Base-by-base conservation (phyloP, 768 basidiomycete species). In the Collybia nuda region DNA sequence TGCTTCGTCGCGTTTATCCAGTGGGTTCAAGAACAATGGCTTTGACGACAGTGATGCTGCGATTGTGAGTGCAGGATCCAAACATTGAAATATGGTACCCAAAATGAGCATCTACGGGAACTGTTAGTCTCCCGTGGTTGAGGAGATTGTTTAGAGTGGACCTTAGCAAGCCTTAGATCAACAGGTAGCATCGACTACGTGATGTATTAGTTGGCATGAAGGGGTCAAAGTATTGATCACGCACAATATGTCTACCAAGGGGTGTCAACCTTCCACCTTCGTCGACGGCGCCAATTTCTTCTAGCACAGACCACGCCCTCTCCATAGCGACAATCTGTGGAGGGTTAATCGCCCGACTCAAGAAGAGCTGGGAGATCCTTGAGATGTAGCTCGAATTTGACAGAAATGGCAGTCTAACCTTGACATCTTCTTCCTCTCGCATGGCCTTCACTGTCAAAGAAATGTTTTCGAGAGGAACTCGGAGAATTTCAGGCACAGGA, bases 101-200 rank as follows among this genome's bases (percentile, higher is more conserved):
- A 97, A 73, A 6, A 97, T 80, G 19, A 98, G 80, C 89, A 98
- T 95, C 89, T 90, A 9, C 9, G 52, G n/a, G 37, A 18, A 45
- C 12, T 18, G 45, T 21, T 14, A 41, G 35, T 5, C 47, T 14
- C 37, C n/a, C 37, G 7, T 24, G 18, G n/a, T 17, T 5, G 12
- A 14, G 35, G 26, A 8, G 8, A 36, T 40, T 9, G 17, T 49
- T 40, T 22, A 24, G 26, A 24, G 15, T 60, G 11, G 48, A 88
- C 89, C 77, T 97, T 98, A 6, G 84, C 91, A 22, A 98, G 77
- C 36, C 92, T 79, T 8, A 95, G 71, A 67, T 98, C 95, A 12
- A 96, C 72, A 1, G 94, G 94, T n/a, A 97, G 76, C 68, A 85
- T 78, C 2, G 90, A 78, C 90, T 93, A 58, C n/a, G n/a, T n/a